phyloP scores from a whole-genome alignment of 345 rosid species.

The Pistacia vera region DNA sequence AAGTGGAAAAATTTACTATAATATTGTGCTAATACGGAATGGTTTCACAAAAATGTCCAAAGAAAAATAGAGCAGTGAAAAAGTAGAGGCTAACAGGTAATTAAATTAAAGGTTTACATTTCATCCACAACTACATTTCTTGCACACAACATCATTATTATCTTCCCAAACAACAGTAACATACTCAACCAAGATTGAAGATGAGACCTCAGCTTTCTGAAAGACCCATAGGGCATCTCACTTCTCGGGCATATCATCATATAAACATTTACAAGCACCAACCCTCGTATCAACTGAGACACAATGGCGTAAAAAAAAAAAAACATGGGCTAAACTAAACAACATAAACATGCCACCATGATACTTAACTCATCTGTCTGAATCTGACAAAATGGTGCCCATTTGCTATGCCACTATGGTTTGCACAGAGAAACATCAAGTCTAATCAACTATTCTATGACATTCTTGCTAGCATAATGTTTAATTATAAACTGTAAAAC shows the following conservation, averaged over 20 bases:
- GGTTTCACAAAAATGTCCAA: neutral
- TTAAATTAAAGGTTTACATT: neutral
- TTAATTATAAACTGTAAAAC: too few relatives aligned
- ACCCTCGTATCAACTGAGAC: neutral
- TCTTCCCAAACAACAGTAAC: neutral
- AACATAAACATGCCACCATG: neutral
- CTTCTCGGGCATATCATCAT: neutral
- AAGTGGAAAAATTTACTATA: constrained; percentile 1
- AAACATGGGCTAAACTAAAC: neutral
- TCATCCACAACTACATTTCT: neutral
- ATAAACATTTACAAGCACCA: neutral
- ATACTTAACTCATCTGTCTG: neutral
- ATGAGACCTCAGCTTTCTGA: neutral
- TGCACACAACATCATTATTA: neutral
- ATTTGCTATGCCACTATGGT: neutral
- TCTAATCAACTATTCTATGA: neutral
- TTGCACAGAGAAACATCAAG: neutral
- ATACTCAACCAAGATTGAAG: neutral
- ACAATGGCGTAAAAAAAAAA: neutral
- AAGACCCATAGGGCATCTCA: neutral
- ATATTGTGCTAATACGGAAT: neutral
- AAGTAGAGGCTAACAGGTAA: neutral
- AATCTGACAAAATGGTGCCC: neutral
- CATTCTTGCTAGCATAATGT: neutral
- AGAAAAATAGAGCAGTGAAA: neutral